Percentiles rank a stretch among this genome's conserved stretches.
Evolutionary conservation across 257 asterid genomes (phyloP).

Genomic region (Solanum sejunctum): DNA sequence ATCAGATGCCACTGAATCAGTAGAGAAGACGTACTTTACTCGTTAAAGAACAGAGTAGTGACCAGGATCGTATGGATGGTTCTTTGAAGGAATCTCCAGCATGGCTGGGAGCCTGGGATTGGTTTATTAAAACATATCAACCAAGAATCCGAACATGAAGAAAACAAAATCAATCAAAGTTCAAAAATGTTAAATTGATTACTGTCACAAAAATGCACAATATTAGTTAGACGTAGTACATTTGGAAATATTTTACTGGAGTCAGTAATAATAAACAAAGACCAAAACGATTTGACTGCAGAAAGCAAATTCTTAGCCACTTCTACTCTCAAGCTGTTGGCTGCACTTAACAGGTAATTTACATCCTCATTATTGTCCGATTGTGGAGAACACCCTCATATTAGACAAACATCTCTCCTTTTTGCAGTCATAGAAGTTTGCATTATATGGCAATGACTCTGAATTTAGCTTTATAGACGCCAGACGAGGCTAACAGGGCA

Average conservation of each 20-base stretch:
- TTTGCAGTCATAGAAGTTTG: background rate
- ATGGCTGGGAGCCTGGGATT: constrained; percentile 93
- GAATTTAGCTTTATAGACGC: background rate
- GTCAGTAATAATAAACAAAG: background rate
- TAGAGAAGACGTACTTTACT: constrained; percentile 53
- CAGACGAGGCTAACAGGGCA: background rate
- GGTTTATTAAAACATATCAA: constrained; percentile 83
- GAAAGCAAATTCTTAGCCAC: background rate
- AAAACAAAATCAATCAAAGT: background rate
- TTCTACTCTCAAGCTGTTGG: background rate
- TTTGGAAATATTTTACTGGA: background rate
- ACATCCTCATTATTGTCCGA: background rate
- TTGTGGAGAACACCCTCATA: background rate
- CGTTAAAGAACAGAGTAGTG: constrained; percentile 82
- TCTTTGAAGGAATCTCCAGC: constrained; percentile 89
- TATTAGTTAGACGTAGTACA: background rate
- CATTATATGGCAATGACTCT: no score
- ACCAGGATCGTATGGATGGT: constrained; percentile 82
- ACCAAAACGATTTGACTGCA: background rate
- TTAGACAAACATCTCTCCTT: background rate
- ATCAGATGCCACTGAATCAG: constrained; percentile 59
- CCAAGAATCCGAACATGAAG: constrained; percentile 35
- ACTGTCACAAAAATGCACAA: background rate
- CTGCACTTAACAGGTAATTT: background rate
- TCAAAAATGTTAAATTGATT: background rate